Evolutionary conservation across 768 basidiomycete genomes (phyloP), one percentile per base, ranked within the genome.

Genomic region (Macrocybe gigantea): DNA sequence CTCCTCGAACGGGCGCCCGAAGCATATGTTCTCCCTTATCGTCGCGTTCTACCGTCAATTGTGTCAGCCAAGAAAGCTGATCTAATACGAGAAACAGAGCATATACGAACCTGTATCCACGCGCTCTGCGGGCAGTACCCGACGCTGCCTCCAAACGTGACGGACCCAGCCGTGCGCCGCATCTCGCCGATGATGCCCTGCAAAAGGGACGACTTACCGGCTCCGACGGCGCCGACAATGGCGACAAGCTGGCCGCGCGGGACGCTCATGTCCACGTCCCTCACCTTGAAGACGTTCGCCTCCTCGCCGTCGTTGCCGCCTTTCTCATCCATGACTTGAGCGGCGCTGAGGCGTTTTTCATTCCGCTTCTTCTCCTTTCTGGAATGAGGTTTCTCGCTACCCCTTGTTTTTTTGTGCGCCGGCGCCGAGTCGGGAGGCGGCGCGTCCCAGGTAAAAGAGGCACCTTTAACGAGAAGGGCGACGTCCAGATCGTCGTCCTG

Each of bases 401-500:
- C 47, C 52, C 63, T 61, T 32, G 53, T 41, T 56, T 70, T 67
- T 56, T 72, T 70, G 31, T 55, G 62, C 37, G 61, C 60, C 32
- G 44, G 40, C 33, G 44, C 50, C 0, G 57, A 56, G 37, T 80
- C 75, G 1, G 78, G 76, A 0, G 84, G 81, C 1, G 85, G 79
- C 4, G 81, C 75, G 56, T 96, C 93, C 94, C 94, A 97, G 1
- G 82, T 81, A 66, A 95, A 95, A 8, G 81, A 76, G 5, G 81
- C 92, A 46, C 76, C 72, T 41, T 78, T 69, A 39, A 90, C 77
- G 48, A 76, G 73, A 45, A 96, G 57, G 1, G 91, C 94, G 32
- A 69, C 63, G n/a, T 79, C 70, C 30, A 88, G 61, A 10, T 70
- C 58, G 1, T 63, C 62, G 56, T 93, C 82, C 11, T 81, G 65